phyloP scores from a whole-genome alignment of 1,284 basidiomycete species.

The Cryptococcus wingfieldii region DNA sequence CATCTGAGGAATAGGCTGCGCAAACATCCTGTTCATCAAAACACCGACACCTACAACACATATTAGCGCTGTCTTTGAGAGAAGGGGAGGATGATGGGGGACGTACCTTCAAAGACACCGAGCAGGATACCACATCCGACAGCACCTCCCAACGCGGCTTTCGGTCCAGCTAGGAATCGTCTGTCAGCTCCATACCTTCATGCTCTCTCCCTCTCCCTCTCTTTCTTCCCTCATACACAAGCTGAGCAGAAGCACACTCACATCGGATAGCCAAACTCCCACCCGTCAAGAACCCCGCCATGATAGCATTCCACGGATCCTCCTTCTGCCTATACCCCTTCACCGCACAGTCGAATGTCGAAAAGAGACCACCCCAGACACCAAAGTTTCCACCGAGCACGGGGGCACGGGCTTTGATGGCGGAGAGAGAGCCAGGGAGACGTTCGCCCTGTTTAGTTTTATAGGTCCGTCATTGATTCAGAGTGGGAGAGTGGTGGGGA shows the following conservation, averaged over 20 bases:
- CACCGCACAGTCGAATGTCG: constrained; percentile 94
- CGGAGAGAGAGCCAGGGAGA: constrained; percentile 85
- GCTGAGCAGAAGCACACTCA: constrained; percentile 53
- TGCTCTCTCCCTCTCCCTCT: neutral
- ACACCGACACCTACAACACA: constrained; percentile 43
- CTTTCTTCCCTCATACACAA: neutral
- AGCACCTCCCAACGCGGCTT: constrained; percentile 81
- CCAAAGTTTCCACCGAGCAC: constrained; percentile 98
- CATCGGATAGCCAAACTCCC: constrained; percentile 91
- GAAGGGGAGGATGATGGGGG: neutral
- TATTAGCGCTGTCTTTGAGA: neutral
- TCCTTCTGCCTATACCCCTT: constrained; percentile 98
- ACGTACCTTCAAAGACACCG: constrained; percentile 83
- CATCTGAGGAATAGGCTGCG: constrained; percentile 47
- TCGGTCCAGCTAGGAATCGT: constrained; percentile 69
- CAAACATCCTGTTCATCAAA: constrained; percentile 46
- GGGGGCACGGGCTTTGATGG: constrained; percentile 96
- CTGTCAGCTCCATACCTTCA: constrained; percentile 4
- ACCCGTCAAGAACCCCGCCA: constrained; percentile 97
- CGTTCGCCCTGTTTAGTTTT: constrained; percentile 67
- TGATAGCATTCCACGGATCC: constrained; percentile 99
- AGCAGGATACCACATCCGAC: constrained; percentile 94
- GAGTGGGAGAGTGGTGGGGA: neutral
- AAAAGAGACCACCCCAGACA: constrained; percentile 97
- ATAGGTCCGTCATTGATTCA: neutral